These are phyloP conservation scores for Teunomyces cretensis DNA, from an alignment of 805 yeast genomes.

Conservation along the genomic window DNA sequence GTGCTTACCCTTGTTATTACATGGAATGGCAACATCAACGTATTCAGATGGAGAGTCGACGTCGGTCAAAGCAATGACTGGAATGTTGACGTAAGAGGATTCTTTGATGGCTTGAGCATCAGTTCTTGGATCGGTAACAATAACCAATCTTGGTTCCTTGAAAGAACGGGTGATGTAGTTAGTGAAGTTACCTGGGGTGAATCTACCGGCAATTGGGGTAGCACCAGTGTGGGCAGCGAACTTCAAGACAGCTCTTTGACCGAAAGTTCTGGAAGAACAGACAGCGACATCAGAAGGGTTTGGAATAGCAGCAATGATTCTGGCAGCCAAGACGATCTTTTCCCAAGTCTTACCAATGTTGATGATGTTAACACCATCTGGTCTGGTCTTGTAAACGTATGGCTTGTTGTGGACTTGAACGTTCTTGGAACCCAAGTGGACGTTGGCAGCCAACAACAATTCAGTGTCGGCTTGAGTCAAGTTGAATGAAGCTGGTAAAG, in stretches of 20 bases:
- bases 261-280: conserved; percentile 98
- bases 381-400: conserved; percentile 97
- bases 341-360: conserved; percentile 99
- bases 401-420: conserved; percentile 98
- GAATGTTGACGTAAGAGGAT: conserved; percentile 99
- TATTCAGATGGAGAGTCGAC: conserved; percentile 98
- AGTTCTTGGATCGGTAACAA: conserved; percentile 99
- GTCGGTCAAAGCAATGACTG: conserved; percentile 98
- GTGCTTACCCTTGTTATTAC: conserved; percentile 99
- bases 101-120: conserved; percentile 99
- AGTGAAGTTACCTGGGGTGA: conserved; percentile 99
- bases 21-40: conserved; percentile 99
- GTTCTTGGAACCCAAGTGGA: conserved; percentile 99
- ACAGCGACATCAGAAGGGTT: conserved; percentile 98
- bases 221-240: conserved; percentile 99
- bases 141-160: conserved; percentile 99
- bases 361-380: conserved; percentile 98
- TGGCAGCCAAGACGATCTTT: conserved; percentile 98
- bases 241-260: conserved; percentile 99
- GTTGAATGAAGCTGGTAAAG: conserved; percentile 85
- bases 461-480: conserved; percentile 98
- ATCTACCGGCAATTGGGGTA: conserved; percentile 99
- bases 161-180: conserved; percentile 99
- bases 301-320: conserved; percentile 99
- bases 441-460: conserved; percentile 98